Evolutionary conservation across 805 yeast species (phyloP), one percentile per base, ranked within the genome.

Genomic region (Candida mattraensis): DNA sequence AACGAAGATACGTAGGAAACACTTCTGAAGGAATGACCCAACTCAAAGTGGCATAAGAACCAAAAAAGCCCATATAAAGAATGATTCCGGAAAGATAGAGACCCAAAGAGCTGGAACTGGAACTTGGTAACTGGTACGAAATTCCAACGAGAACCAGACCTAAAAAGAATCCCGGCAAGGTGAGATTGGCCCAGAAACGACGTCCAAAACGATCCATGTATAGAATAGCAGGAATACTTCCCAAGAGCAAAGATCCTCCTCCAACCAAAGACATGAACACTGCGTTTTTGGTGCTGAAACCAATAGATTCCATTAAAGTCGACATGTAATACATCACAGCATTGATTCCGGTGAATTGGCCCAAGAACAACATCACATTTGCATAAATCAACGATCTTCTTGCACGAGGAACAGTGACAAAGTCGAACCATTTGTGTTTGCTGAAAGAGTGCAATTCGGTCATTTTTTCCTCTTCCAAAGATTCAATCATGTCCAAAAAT

Each of bases 21-120:
- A 76, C 70, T 53, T 79, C 86, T 4, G 85, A 69, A 3, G 84
- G 85, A 37, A 76, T 58, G 22, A 79, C 84, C 83, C 83, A 80
- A 1, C 85, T 78, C 51, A 78, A 67, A 40, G 79, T 72, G 12
- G 84, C 75, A 50, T 78, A 79, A 6, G 80, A 67, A 37, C 84
- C 86, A 38, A 78, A 79, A 68, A 77, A 78, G 34, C 69, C 71
- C 77, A 75, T 74, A 61, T 79, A 79, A 12, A 79, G 55, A 35
- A 79, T 75, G 45, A 78, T 64, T 44, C 85, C 85, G 0, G 82
- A 66, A 39, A 79, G 58, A 57, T 77, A 78, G 13, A 75, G 68
- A 39, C 83, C 86, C 44, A 71, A 72, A 1, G 78, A 76, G 16
- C 76, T 75, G 0, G 66, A 53, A 15, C 57, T 35, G 33, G 74